phyloP scores from a whole-genome alignment of 2,329 filamentous ascomycete genomes.

The Colletotrichum liriopes region DNA sequence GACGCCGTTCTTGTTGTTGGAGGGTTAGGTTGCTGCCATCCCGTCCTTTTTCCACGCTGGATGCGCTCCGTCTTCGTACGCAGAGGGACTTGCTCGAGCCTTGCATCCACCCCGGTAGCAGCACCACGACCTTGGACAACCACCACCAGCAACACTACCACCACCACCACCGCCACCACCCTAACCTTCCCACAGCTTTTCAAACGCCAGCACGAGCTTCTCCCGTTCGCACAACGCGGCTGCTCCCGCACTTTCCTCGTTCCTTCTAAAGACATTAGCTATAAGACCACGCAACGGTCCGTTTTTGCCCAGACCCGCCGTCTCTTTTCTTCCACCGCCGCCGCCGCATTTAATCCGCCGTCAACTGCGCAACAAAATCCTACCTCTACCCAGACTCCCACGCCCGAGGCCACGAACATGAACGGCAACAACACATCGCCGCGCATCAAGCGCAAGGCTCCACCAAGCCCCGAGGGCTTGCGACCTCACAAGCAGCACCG shows the following conservation, averaged over 20 bases:
- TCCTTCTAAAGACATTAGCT: constrained; percentile 8
- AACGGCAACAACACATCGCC: constrained; percentile 59
- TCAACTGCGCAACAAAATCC: constrained; percentile 18
- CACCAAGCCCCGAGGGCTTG: constrained; percentile 57
- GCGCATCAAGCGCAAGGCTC: constrained; percentile 69
- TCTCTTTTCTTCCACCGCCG: constrained; percentile 15
- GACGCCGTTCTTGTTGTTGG: constrained; percentile 17
- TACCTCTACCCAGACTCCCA: constrained; percentile 14
- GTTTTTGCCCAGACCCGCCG: constrained; percentile 13
- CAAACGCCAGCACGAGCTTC: constrained; percentile 20
- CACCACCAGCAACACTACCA: constrained; percentile 9
- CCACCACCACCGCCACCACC: not conserved
- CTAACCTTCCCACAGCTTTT: constrained; percentile 24
- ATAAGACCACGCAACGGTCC: constrained; percentile 35
- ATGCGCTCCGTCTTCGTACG: constrained; percentile 40
- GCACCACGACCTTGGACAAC: constrained; percentile 31
- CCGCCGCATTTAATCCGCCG: constrained; percentile 13
- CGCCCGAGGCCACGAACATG: constrained; percentile 54
- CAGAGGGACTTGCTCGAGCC: constrained; percentile 39
- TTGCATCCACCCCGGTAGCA: constrained; percentile 38
- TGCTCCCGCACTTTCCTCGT: constrained; percentile 25
- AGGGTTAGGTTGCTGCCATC: constrained; percentile 33
- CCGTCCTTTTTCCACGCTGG: constrained; percentile 27
- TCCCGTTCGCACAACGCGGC: constrained; percentile 36
- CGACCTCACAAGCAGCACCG: constrained; percentile 61